Conservation (phyloP, 257 asterid species). For the Solanum clarkiae region DNA sequence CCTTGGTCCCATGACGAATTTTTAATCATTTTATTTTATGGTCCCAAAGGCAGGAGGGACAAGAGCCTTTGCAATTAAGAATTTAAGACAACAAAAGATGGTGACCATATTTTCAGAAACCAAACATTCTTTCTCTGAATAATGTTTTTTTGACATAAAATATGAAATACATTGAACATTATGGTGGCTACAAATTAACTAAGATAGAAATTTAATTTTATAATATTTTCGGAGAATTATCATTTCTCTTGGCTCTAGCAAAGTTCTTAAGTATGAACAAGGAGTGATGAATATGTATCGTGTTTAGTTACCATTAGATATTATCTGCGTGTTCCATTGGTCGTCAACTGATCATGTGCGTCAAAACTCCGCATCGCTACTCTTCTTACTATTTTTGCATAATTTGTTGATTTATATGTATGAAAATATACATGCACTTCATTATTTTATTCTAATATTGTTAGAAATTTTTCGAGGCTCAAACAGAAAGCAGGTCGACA, state of each 20-base stretch:
- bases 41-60: neutral
- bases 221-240: neutral
- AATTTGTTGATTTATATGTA: neutral
- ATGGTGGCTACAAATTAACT: neutral
- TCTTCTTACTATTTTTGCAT: neutral
- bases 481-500: too few species aligned
- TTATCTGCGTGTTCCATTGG: neutral
- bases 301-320: neutral
- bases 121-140: neutral
- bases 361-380: neutral
- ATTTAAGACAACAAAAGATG: neutral
- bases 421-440: too few species aligned
- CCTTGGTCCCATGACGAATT: neutral
- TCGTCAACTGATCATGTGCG: neutral
- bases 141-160: neutral
- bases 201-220: neutral
- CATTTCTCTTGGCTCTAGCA: neutral
- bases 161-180: neutral
- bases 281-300: neutral
- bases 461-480: too few species aligned
- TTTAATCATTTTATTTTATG: too few species aligned
- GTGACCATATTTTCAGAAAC: neutral
- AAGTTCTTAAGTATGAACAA: neutral
- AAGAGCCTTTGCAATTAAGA: neutral
- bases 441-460: too few species aligned